Evolutionary conservation across 169 alveolate genomes (phyloP), one percentile per base, ranked within the genome.

Genomic region (Plasmodium coatneyi): DNA sequence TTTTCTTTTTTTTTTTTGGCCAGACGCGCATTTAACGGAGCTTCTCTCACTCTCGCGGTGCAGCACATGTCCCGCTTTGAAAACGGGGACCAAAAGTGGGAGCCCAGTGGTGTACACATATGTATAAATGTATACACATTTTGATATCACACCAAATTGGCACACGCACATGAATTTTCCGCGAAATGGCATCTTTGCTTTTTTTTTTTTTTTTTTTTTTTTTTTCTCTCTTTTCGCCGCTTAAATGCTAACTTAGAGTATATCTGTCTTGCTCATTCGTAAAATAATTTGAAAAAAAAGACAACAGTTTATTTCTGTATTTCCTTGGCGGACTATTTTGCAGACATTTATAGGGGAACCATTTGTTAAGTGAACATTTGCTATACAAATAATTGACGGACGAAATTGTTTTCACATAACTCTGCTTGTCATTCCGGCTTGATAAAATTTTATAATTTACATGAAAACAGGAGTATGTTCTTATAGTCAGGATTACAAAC

Each of bases 241-340:
- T 49, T 5, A 74, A 39, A 39, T 74, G 78, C 82, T 91, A 49
- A 91, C 95, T 91, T 81, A 91, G 76, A 34, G 34, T 52, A 81
- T 71, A 91, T 71, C 82, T 91, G 70, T 91, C 84, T 9, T 60
- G 30, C 56, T 91, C 95, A 66, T 56, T 71, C 25, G 82, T 71
- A 34, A 91, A 91, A 16, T 70, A 91, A 49, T 82, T 91, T 36
- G 95, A 91, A 91, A 91, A 70, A 49, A 91, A 91, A 52, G 95
- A 91, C 82, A 82, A 81, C 6, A 91, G 22, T 78, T 81, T 81
- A 71, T 91, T 87, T 87, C 56, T 78, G 71, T 16, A 79, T 79
- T 79, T 41, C 32, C 83, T 78, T 36, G 71, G 46, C 36, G 79
- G 25, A 41, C 25, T 41, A 46, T 60, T 79, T 60, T 78, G 41